A percentile compares a stretch with the other conserved stretches of the same genome.
phyloP scores from a whole-genome alignment of 768 basidiomycete species.

The Cystofilobasidium ferigula region DNA sequence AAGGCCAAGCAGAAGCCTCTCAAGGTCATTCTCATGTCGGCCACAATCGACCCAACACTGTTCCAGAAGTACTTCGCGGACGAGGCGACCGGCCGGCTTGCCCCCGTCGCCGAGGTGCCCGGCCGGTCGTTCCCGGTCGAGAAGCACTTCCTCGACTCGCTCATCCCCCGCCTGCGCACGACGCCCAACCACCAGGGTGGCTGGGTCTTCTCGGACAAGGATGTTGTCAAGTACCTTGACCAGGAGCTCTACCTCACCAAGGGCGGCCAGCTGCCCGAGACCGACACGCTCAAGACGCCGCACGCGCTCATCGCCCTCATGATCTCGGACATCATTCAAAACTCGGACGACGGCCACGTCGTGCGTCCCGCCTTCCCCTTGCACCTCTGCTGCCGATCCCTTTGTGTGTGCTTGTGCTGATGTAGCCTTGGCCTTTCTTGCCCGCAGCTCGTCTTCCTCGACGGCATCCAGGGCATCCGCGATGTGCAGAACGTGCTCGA shows the following conservation, averaged over 20 bases:
- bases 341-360: conserved; percentile 57
- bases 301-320: conserved; percentile 68
- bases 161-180: conserved; percentile 42
- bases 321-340: conserved; percentile 62
- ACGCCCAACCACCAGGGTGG: conserved; percentile 33
- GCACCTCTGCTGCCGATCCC: not conserved
- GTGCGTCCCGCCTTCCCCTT: conserved; percentile 44
- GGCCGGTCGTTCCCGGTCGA: conserved; percentile 83
- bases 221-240: conserved; percentile 58
- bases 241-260: conserved; percentile 46
- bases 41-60: conserved; percentile 79
- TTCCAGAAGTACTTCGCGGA: conserved; percentile 76
- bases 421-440: conserved; percentile 26
- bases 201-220: conserved; percentile 64
- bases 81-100: conserved; percentile 43
- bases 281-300: conserved; percentile 64
- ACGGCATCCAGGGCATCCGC: conserved; percentile 87
- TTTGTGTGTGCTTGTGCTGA: not conserved
- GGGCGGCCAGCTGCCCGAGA: conserved; percentile 16
- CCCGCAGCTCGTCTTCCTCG: conserved; percentile 41
- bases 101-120: conserved; percentile 68
- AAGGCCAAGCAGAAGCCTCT: conserved; percentile 51
- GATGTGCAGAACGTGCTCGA: conserved; percentile 56
- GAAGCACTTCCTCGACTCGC: conserved; percentile 69
- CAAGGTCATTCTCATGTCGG: conserved; percentile 88